Evolutionary conservation across 2,329 filamentous ascomycete species (phyloP).

Genomic region (Stylonectria norvegica): DNA sequence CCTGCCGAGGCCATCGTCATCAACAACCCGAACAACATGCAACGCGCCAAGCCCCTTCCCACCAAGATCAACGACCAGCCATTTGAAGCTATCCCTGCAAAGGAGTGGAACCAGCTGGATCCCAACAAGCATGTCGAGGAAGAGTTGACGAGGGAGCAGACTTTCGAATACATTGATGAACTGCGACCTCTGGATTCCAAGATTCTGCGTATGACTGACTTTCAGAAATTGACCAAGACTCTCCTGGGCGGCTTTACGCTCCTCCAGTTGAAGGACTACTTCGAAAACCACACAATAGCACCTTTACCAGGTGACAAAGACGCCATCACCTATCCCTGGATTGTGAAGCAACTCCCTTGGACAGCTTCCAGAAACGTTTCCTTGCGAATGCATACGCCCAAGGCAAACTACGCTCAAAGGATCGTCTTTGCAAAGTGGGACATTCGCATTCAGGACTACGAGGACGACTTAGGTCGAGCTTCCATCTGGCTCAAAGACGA

Average conservation of each 20-base stretch:
- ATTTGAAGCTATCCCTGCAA: constrained; percentile 15
- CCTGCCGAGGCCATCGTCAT: constrained; percentile 47
- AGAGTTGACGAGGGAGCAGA: constrained; percentile 31
- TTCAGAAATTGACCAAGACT: constrained; percentile 36
- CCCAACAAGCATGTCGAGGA: constrained; percentile 23
- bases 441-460: constrained; percentile 45
- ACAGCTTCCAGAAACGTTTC: constrained; percentile 28
- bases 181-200: constrained; percentile 42
- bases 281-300: constrained; percentile 18
- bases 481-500: constrained; percentile 37
- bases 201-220: constrained; percentile 38
- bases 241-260: constrained; percentile 46
- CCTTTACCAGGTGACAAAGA: constrained; percentile 1
- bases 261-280: constrained; percentile 44
- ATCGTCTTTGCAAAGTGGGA: constrained; percentile 51
- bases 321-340: constrained; percentile 38
- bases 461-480: constrained; percentile 40
- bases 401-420: constrained; percentile 39
- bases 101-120: constrained; percentile 33
- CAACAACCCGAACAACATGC: constrained; percentile 35
- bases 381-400: constrained; percentile 27
- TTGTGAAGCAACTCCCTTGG: constrained; percentile 42
- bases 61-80: constrained; percentile 2
- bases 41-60: neutral
- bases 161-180: constrained; percentile 46